Base-by-base conservation (phyloP, 352 stramenopile species). In the Phytophthora agathidicida region DNA sequence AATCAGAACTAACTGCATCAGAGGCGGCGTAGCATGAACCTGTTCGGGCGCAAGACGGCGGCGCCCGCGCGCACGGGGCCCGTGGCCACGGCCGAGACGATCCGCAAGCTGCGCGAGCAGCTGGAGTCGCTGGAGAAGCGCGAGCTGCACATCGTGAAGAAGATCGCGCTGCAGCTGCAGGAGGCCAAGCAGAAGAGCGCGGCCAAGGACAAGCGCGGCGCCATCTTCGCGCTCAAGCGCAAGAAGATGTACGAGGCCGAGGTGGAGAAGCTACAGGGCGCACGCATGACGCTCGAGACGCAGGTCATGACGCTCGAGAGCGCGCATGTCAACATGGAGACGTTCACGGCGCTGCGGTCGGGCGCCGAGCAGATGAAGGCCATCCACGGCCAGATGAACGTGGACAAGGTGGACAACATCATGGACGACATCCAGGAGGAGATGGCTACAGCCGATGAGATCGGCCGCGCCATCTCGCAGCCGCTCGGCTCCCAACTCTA, bases 201-300 rank as follows among this genome's bases (percentile, higher is more conserved):
- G 10, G 88, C 85, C 33, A 98, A 98, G 60, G 96, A 99, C 82
- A 99, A 99, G 60, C 96, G 96, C 68, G 96, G 96, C 48, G 97
- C 97, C 23, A 88, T 99, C 35, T 99, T 98, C 72, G 93, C 93
- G 41, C 87, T 99, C 33, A 99, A 99, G 78, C 89, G 95, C 61
- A 99, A 99, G 86, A 99, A 99, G 62, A 96, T 99, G 77, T 98
- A 98, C 68, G 96, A 99, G 68, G 84, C 89, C 33, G 96, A 99
- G 71, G 89, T 98, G 36, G 95, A 98, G 65, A 99, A 99, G 82
- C 97, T 99, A 54, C 86, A 98, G 68, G 91, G 91, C 42, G 86
- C 97, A 17, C 95, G 97, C 60, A 98, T 99, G 89, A 99, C 95
- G 43, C 80, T 99, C 13, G 96, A 99, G 81, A 93, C 83, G 46